A percentile compares a stretch with the other conserved stretches of the same genome.
phyloP scores from a whole-genome alignment of 2,329 filamentous ascomycete species.

The Apiospora malaysiana region DNA sequence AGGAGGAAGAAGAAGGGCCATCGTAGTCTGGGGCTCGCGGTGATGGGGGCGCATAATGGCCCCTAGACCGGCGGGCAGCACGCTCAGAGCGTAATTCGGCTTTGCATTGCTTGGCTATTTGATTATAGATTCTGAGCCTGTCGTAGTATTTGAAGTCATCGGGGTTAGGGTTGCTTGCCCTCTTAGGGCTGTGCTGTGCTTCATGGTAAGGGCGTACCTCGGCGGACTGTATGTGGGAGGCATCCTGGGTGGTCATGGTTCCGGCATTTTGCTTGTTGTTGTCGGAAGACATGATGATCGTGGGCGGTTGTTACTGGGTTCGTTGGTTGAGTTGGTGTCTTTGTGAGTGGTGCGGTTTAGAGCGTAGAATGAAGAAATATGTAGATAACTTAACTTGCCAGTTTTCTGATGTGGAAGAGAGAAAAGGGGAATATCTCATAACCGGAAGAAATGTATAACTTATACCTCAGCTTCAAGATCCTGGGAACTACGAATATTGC shows the following conservation, averaged over 20 bases:
- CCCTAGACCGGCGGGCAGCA: not conserved
- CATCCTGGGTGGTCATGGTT: not conserved
- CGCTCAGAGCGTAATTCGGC: too few relatives aligned
- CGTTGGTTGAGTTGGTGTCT: not conserved
- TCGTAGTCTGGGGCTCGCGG: too few relatives aligned
- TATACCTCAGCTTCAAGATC: not conserved
- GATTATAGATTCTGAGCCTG: too few relatives aligned
- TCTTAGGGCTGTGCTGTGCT: too few relatives aligned
- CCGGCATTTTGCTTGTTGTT: not conserved
- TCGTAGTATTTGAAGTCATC: too few relatives aligned
- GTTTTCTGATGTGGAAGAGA: not conserved
- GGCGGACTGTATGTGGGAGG: conserved; percentile 4
- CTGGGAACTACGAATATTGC: too few relatives aligned
- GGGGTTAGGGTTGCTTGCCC: not conserved
- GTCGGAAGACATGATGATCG: not conserved
- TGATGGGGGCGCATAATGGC: too few relatives aligned
- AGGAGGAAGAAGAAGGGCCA: too few relatives aligned
- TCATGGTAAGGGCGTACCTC: not conserved
- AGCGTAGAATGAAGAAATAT: not conserved
- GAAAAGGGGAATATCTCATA: not conserved
- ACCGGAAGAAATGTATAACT: not conserved
- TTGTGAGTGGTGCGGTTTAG: not conserved
- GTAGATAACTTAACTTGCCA: not conserved
- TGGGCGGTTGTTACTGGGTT: not conserved
- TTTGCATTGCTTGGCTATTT: too few relatives aligned